Evolutionary conservation across 139 green algal genomes (phyloP).

Genomic region (Medakamo hakoo): DNA sequence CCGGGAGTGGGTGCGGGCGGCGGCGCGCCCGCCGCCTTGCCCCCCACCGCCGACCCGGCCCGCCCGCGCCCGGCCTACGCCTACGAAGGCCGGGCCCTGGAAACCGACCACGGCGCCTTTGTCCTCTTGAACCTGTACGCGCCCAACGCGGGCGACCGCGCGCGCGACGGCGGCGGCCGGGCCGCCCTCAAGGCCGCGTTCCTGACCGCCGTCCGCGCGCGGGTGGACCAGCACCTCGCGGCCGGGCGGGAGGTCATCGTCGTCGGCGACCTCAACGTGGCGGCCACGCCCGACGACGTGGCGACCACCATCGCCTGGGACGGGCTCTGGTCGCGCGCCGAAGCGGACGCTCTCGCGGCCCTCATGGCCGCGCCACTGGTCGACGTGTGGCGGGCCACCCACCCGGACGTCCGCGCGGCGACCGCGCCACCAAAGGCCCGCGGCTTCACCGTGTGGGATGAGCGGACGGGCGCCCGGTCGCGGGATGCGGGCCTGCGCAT

Average conservation of each 20-base stretch:
- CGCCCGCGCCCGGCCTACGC: background rate
- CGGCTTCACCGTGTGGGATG: background rate
- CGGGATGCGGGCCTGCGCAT: background rate
- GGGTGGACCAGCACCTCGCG: background rate
- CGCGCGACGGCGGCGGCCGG: too few relatives aligned
- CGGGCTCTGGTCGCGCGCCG: background rate
- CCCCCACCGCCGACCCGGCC: too few relatives aligned
- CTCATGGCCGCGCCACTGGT: background rate
- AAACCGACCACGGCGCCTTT: background rate
- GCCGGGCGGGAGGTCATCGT: background rate
- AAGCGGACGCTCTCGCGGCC: background rate
- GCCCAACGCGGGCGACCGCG: background rate
- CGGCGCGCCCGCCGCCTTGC: too few relatives aligned
- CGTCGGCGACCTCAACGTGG: background rate
- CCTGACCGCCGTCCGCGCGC: background rate
- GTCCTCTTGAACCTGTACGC: background rate
- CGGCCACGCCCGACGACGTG: background rate
- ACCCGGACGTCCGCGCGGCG: background rate
- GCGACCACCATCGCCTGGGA: background rate
- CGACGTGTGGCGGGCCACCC: background rate
- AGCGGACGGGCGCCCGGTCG: background rate
- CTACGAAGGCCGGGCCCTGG: background rate
- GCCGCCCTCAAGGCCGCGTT: background rate
- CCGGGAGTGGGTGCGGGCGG: too few relatives aligned
- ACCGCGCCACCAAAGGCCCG: too few relatives aligned